Evolutionary conservation across 768 basidiomycete species (phyloP).

Genomic region (Suillus subluteus): DNA sequence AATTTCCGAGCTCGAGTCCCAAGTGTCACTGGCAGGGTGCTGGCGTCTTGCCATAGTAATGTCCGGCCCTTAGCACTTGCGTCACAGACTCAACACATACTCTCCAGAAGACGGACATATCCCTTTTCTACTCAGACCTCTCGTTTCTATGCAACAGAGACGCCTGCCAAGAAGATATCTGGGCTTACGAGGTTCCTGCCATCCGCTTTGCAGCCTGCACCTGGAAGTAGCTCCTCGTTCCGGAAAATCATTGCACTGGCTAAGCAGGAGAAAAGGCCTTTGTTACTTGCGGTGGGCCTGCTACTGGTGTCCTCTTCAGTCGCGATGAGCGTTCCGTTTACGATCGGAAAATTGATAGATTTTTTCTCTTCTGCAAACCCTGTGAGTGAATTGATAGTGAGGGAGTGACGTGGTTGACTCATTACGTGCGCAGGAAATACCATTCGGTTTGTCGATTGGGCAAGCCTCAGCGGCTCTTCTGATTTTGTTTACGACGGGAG

Average conservation of each 20-base stretch:
- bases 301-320: conserved; percentile 88
- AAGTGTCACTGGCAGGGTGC: neutral
- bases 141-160: conserved; percentile 19
- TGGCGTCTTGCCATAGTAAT: conserved; percentile 10
- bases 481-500: conserved; percentile 83
- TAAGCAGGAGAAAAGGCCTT: conserved; percentile 77
- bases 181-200: conserved; percentile 35
- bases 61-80: conserved; percentile 1
- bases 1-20: conserved; percentile 1
- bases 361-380: conserved; percentile 78
- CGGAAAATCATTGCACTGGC: conserved; percentile 79
- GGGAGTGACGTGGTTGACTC: neutral
- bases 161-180: conserved; percentile 12
- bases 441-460: conserved; percentile 77
- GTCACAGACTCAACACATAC: neutral
- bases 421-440: conserved; percentile 58
- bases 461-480: conserved; percentile 79
- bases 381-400: conserved; percentile 41
- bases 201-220: conserved; percentile 37
- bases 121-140: neutral
- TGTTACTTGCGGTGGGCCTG: conserved; percentile 76
- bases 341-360: conserved; percentile 93
- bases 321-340: conserved; percentile 91
- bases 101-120: neutral
- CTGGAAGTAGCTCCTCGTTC: conserved; percentile 62